Conservation (phyloP, 768 basidiomycete species). For the Tulasnella sp. region DNA sequence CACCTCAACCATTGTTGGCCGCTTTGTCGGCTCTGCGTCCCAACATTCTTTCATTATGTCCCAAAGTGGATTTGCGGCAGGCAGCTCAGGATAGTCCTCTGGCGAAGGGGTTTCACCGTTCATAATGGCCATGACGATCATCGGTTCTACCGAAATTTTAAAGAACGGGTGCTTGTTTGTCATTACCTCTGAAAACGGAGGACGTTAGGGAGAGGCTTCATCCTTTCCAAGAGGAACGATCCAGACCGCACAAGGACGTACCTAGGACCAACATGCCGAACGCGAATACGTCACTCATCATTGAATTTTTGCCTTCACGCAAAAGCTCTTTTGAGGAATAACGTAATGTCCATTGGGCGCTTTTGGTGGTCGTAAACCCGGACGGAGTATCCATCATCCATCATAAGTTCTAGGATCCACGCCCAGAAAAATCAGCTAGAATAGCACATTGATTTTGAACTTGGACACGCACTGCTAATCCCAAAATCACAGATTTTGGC, state of each 20-base stretch:
- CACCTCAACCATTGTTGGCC: slow-evolving; percentile 1
- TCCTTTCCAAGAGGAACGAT: neutral
- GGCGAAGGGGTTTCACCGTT: neutral
- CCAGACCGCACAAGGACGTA: neutral
- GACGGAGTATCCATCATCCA: slow-evolving; percentile 1
- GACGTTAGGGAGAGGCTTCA: neutral
- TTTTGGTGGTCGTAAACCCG: neutral
- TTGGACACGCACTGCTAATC: neutral
- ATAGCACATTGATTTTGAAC: too few species aligned
- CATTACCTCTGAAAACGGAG: neutral
- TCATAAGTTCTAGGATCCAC: neutral
- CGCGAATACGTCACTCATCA: neutral
- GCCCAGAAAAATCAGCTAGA: too few species aligned
- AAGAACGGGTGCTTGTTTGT: neutral
- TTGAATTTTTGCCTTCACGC: neutral
- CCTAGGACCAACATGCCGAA: neutral
- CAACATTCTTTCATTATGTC: slow-evolving; percentile 6
- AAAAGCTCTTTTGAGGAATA: neutral
- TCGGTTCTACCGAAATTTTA: neutral
- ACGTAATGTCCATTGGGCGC: neutral
- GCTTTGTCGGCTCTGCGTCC: neutral
- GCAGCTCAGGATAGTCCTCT: neutral
- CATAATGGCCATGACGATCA: neutral
- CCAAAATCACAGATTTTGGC: slow-evolving; percentile 13
- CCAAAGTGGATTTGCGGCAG: neutral